Base-by-base conservation (phyloP, 306 rosid species). In the Abrus precatorius region DNA sequence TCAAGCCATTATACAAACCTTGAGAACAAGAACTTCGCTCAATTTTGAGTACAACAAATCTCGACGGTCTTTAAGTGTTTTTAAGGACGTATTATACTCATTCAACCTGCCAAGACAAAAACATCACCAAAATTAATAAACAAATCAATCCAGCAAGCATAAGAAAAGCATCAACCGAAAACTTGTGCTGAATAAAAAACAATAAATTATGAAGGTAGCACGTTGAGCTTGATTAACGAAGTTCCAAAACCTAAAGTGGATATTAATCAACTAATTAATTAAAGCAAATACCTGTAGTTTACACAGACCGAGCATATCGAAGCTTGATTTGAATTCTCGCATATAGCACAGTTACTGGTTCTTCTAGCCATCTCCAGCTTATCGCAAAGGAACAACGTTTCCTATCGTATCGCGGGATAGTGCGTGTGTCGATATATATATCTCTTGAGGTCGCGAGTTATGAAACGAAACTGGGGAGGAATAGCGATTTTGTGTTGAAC, bases 221-320 rank as follows among this genome's bases (percentile, higher is more conserved):
- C 3, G 68, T 30, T 71, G 57, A 56, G 65, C 69, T 47, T 66
- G 55, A 70, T 59, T 52, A 45, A 53, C 34, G 4, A 38, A 49
- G 7, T 59, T 67, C n/a, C 54, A 68, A 73, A 82, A 28, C 80
- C 49, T 59, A 74, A 10, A 67, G 6, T 36, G 57, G 38, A 72
- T 64, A 56, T 40, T 20, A 7, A 49, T 28, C 14, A 62, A 74
- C 27, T 36, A 41, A n/a, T 11, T 6, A 50, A 61, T 28, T 28
- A 61, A 62, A n/a, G 45, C 50, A 38, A 9, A 38, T 83, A 91
- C 99, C 94, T 93, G 84, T 84, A 88, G 80, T 95, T 95, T 38
- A 95, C 99, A 84, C 99, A 95, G 68, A 80, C 66, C 38, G 87
- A 9, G 75, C 99, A 95, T 38, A 93, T 85, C 12, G 92, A 95